phyloP scores from a whole-genome alignment of 805 yeast genomes.

The Yamadazyma takamatsuzukensis region DNA sequence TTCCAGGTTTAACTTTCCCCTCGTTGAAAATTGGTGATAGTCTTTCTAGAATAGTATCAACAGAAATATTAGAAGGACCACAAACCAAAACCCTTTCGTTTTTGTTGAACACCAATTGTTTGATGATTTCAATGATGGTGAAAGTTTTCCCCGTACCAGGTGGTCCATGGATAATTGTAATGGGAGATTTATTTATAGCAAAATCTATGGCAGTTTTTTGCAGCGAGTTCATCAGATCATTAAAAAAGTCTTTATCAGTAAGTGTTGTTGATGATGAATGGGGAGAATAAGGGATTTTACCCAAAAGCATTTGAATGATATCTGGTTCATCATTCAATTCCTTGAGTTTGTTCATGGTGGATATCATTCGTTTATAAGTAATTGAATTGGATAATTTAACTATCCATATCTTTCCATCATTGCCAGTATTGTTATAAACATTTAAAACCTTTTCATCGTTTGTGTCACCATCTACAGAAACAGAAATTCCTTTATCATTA shows the following conservation, averaged over 20 bases:
- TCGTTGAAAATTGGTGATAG: conserved; percentile 36
- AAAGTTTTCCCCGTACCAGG: conserved; percentile 85
- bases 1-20: conserved; percentile 2
- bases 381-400: conserved; percentile 64
- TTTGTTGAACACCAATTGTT: conserved; percentile 54
- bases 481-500: conserved; percentile 42
- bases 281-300: conserved; percentile 34
- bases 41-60: conserved; percentile 86
- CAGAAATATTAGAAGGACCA: conserved; percentile 92
- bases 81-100: conserved; percentile 69
- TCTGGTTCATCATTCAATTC: conserved; percentile 38
- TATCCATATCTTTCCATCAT: conserved; percentile 55
- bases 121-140: conserved; percentile 76
- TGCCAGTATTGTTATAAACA: conserved; percentile 41
- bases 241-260: conserved; percentile 28
- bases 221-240: conserved; percentile 54
- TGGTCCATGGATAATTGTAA: conserved; percentile 71
- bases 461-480: conserved; percentile 57
- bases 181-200: conserved; percentile 51
- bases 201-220: conserved; percentile 72
- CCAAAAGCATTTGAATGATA: conserved; percentile 45
- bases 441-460: conserved; percentile 49
- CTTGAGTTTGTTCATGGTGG: conserved; percentile 63
- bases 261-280: conserved; percentile 2
- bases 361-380: conserved; percentile 75